A percentile compares a stretch with the other conserved stretches of the same genome.
Evolutionary conservation across 345 rosid genomes (phyloP).

Genomic region (Citrus medica): DNA sequence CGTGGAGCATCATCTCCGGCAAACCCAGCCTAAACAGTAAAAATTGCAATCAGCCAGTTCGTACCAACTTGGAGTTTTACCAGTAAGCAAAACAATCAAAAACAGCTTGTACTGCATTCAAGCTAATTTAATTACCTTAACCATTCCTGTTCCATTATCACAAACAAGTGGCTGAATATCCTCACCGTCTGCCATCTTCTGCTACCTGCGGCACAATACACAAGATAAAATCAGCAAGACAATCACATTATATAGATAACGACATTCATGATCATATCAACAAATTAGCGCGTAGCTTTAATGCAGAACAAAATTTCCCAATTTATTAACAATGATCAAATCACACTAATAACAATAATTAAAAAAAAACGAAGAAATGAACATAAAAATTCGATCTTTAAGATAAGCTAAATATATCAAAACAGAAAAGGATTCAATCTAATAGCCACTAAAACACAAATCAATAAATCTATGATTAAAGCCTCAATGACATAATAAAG

Average conservation of each 20-base stretch:
- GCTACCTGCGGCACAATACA: slow-evolving; percentile 24
- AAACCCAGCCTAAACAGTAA: slow-evolving; percentile 68
- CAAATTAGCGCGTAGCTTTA: neutral
- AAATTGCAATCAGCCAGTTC: neutral
- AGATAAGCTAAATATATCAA: neutral
- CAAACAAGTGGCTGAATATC: slow-evolving; percentile 70
- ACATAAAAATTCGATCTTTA: neutral
- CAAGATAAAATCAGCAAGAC: neutral
- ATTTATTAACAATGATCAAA: neutral
- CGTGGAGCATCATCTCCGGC: slow-evolving; percentile 94
- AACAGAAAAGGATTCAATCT: neutral
- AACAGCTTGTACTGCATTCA: neutral
- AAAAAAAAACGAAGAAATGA: neutral
- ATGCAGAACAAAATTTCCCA: neutral
- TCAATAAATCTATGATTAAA: neutral
- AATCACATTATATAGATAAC: neutral
- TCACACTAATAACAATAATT: neutral
- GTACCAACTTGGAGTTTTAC: neutral
- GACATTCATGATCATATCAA: neutral
- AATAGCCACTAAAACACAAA: neutral
- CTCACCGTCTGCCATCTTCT: slow-evolving; percentile 60
- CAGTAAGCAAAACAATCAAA: neutral
- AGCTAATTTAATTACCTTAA: slow-evolving; percentile 43
- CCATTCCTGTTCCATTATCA: slow-evolving; percentile 91
- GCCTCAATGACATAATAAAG: neutral